Base-by-base conservation (phyloP, 768 basidiomycete species). In the Suillus ampliporus region DNA sequence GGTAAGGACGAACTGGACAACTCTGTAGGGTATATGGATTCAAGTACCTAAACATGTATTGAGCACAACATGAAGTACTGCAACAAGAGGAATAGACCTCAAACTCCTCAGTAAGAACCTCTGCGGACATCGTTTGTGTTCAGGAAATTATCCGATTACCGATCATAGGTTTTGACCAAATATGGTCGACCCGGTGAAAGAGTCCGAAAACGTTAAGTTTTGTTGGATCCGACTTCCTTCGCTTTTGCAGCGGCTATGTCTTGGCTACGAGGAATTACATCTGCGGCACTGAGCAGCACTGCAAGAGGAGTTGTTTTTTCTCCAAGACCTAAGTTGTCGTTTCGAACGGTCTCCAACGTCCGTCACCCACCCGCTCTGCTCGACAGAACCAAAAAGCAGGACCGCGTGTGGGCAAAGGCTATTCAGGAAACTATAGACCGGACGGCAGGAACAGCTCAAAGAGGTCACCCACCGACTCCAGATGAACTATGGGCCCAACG, bases 1-100 rank as follows among this genome's bases (percentile, higher is more conserved):
- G 70, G 72, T 70, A 67, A 69, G 68, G 66, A 91, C 95, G 73
- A 80, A 97, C 96, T 91, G 71, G 90, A 85, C 62, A 97, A 81
- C 76, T 99, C 97, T 67, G 93, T 90, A 5, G 97, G 94, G 76
- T 97, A 99, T 75, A 99, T 99, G 3, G 94, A 90, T 79, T 97
- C 95, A 68, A 98, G 84, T 31, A 97, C 95, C 91, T 97, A 70
- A n/a, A 21, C 35, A 62, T 63, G 57, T 26, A 57, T 58, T 64
- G 64, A 59, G 67, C 56, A 53, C 37, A 65, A 35, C 58, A 44
- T 46, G 60, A 54, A 51, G 48, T 34, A 35, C 47, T 23, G 50
- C 53, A 44, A 43, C 61, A 60, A 47, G 58, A 62, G 47, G 48
- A 66, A 60, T 64, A 66, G 70, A 96, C 95, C 88, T 98, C 95